Base-by-base conservation (phyloP, 2,329 filamentous ascomycete species). In the Penicillium thymicola region DNA sequence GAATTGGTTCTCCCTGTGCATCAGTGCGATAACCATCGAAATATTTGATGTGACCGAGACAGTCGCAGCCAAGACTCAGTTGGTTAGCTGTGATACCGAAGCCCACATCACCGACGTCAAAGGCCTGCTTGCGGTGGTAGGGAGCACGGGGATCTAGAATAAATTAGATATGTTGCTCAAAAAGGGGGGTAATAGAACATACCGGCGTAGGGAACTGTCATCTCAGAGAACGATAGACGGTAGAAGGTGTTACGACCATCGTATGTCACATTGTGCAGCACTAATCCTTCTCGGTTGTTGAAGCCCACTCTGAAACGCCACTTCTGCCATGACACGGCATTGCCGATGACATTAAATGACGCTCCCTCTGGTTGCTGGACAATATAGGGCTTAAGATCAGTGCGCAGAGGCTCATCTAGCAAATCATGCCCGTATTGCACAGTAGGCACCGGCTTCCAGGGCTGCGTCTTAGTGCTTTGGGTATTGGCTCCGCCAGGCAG, bases 41-140 rank as follows among this genome's bases (percentile, higher is more conserved):
- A 65, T 89, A 89, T 66, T 88, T 83, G 65, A 89, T 89, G 11
- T 85, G 83, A 2, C 87, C 87, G 0, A 89, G 78, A 65, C 87
- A 90, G 68, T 89, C 87, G 65, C 87, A 90, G 40, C 87, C 87
- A 0, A 90, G 78, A 59, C 86, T 82, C 3, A 89, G 78, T 64
- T 89, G 85, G 71, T 89, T 89, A 46, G 86, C 85, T 73, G 85
- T 87, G 52, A 85, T 79, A 32, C 87, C 86, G 9, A 85, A 85
- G 38, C 86, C 82, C 36, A 81, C 85, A 68, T 90, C 87, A 32
- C 87, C 87, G 9, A 89, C 78, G 66, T 89, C 87, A 63, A 89
- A 89, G 0, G 87, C 87, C 10, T 85, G 81, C 70, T 89, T 89
- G 71, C 85, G 85, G 74, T 89, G 85, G 72, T 81, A 89, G 2